These are phyloP conservation scores for Botrytis paeoniae DNA, from an alignment of 2,329 filamentous ascomycete species.

Conservation along the genomic window DNA sequence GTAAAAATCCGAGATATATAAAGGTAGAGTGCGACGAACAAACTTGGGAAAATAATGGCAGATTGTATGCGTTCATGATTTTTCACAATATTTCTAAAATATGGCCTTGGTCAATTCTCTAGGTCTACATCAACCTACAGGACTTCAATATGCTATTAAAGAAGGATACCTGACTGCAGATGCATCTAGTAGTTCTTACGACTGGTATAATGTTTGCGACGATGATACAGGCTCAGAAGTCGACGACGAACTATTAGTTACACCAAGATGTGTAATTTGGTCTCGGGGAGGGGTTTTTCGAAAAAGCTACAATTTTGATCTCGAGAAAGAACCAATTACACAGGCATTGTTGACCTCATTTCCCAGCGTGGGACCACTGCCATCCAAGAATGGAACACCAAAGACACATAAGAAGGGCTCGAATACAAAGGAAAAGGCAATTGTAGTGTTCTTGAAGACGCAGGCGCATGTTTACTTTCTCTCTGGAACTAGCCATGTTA, in stretches of 20 bases:
- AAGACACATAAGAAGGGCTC: conserved; percentile 32
- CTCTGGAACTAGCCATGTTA: conserved; percentile 79
- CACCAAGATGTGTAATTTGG: conserved; percentile 58
- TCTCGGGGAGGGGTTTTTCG: conserved; percentile 80
- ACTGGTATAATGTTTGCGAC: conserved; percentile 65
- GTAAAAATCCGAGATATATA: neutral
- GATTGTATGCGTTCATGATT: conserved; percentile 24
- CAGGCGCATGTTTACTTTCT: conserved; percentile 94
- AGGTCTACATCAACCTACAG: conserved; percentile 84
- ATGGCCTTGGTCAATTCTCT: conserved; percentile 93
- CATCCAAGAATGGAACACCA: conserved; percentile 27
- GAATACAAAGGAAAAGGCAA: conserved; percentile 53
- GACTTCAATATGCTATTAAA: conserved; percentile 75
- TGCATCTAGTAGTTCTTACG: conserved; percentile 63
- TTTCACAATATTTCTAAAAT: conserved; percentile 23
- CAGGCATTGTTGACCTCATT: conserved; percentile 87
- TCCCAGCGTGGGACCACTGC: conserved; percentile 42
- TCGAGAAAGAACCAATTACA: conserved; percentile 82
- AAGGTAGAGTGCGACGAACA: neutral
- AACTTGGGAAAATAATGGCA: conserved; percentile 8
- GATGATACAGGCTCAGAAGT: conserved; percentile 38
- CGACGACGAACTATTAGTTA: conserved; percentile 39
- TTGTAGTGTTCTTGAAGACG: conserved; percentile 88
- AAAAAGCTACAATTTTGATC: conserved; percentile 79
- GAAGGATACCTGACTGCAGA: conserved; percentile 73